Conservation (phyloP, 148 eudicot species). For the Fagopyrum homotropicum region DNA sequence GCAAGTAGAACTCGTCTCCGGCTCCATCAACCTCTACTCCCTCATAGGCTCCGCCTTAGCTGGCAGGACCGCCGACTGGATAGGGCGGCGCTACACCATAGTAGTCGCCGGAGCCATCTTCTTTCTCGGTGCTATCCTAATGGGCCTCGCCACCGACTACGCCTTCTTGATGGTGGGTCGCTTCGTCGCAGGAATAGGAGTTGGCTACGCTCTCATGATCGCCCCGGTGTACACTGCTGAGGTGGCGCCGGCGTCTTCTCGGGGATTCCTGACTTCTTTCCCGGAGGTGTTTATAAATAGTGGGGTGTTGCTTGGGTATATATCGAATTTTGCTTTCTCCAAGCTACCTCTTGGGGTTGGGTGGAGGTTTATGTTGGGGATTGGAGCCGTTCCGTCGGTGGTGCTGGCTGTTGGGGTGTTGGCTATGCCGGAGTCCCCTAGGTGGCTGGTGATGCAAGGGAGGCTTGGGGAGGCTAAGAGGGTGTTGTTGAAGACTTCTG, state of each 20-base stretch:
- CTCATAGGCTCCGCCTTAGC: slow-evolving; percentile 39
- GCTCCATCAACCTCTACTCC: slow-evolving; percentile 45
- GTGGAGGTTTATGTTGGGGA: slow-evolving; percentile 82
- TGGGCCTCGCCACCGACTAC: slow-evolving; percentile 43
- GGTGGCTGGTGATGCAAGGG: slow-evolving; percentile 85
- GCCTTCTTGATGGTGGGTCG: slow-evolving; percentile 41
- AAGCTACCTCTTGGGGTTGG: slow-evolving; percentile 42
- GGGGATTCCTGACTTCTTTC: slow-evolving; percentile 76
- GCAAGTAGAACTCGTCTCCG: slow-evolving; percentile 37
- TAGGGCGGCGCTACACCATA: slow-evolving; percentile 44
- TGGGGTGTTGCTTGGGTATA: slow-evolving; percentile 60
- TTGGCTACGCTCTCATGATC: slow-evolving; percentile 56
- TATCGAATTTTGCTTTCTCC: slow-evolving; percentile 60
- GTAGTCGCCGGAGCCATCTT: slow-evolving; percentile 40
- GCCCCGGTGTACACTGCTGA: slow-evolving; percentile 93
- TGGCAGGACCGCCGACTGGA: slow-evolving; percentile 36
- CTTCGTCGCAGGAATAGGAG: slow-evolving; percentile 40
- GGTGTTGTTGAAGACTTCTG: slow-evolving; percentile 51
- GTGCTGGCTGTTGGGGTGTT: slow-evolving; percentile 53
- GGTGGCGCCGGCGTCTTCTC: slow-evolving; percentile 63
- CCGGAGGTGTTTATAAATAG: slow-evolving; percentile 75
- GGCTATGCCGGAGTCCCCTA: slow-evolving; percentile 78
- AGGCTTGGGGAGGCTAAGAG: slow-evolving; percentile 56
- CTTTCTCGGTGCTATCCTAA: slow-evolving; percentile 38
- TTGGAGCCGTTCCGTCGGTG: slow-evolving; percentile 62